Base-by-base conservation (phyloP, 306 rosid species). In the Vigna unguiculata region DNA sequence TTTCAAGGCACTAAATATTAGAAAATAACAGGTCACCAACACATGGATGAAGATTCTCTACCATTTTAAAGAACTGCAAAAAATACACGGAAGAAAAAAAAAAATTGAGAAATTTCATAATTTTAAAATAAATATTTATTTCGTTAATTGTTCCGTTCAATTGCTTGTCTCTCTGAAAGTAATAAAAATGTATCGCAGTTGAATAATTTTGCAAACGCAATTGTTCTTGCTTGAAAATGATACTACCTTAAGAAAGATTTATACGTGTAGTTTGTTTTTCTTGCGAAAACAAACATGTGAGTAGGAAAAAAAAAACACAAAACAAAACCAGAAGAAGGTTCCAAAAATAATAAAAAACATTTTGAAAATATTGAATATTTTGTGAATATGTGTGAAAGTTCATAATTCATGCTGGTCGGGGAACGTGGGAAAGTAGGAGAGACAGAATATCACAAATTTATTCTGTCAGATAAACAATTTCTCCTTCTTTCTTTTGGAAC, bases 391-490 rank as follows among this genome's bases (percentile, higher is more conserved):
- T 40, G 24, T 46, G 10, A 16, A 57, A 76, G 54, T 28, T 71
- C 71, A 76, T 61, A 7, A 82, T 82, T 67, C 30, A 65, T 46
- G 14, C 7, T 55, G 57, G 72, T 78, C 49, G 76, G 54, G 60
- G 60, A 65, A 57, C 76, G 67, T 66, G 79, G 53, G 8, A 20
- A 76, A 48, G 78, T 71, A 36, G 71, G 61, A 75, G 51, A 71
- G 61, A 72, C 79, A 41, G 21, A 72, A 82, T 78, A 77, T 78
- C 72, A 14, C 62, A 72, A 82, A 72, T 55, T 78, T 71, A 71
- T 60, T 71, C 59, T 49, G 38, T 54, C 30, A 49, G 48, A 60
- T 61, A 25, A 71, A 47, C 34, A 47, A 8, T 47, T 47, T 30
- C 20, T 59, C n/a, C n/a, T 17, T 2, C 21, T 15, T 78, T 70